These are phyloP conservation scores for Retiboletus fuscus DNA, from an alignment of 1,284 basidiomycete species.

Conservation along the genomic window DNA sequence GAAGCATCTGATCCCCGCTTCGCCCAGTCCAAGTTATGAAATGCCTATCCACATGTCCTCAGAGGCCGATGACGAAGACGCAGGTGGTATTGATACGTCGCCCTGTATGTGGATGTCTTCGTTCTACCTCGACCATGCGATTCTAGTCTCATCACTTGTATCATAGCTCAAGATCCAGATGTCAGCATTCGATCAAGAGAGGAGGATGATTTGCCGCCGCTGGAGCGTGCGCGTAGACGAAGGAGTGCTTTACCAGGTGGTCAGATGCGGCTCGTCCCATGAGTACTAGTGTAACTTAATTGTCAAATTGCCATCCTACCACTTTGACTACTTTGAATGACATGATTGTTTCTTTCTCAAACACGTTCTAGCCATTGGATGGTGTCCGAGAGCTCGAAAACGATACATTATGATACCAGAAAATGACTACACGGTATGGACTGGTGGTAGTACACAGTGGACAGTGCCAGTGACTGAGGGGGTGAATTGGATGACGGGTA, in stretches of 20 bases:
- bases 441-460: no score
- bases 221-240: constrained; percentile 62
- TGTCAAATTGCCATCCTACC: neutral
- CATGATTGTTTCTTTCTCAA: no score
- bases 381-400: no score
- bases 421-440: no score
- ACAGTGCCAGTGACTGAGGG: no score
- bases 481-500: no score
- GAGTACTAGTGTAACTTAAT: neutral
- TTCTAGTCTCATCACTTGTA: constrained; percentile 14
- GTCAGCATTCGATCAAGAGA: constrained; percentile 40
- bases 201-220: neutral
- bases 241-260: constrained; percentile 46
- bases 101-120: constrained; percentile 55
- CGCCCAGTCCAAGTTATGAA: constrained; percentile 46
- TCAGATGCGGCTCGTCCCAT: constrained; percentile 43
- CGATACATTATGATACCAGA: no score
- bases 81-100: constrained; percentile 55
- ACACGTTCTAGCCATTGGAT: no score
- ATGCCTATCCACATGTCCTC: constrained; percentile 37
- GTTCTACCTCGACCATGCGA: neutral
- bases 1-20: constrained; percentile 58
- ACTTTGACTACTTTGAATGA: no score
- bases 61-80: constrained; percentile 46
- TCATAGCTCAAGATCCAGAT: constrained; percentile 46